Evolutionary conservation across 2,329 filamentous ascomycete genomes (phyloP).

Genomic region (Sporothrix dimorphospora): DNA sequence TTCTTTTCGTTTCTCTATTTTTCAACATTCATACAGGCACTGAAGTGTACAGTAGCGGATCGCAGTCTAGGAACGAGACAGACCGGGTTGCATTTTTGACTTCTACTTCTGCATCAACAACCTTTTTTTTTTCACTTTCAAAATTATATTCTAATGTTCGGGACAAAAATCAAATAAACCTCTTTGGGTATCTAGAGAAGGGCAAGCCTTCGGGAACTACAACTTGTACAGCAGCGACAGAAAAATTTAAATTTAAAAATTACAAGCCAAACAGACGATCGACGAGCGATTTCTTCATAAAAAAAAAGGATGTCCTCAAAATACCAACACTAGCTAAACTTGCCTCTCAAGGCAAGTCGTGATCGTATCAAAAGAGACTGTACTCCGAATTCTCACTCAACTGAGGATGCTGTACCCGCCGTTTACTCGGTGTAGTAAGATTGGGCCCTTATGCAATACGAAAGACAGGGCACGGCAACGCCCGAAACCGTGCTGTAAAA

Average conservation of each 20-base stretch:
- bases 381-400: not conserved
- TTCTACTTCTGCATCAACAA: slow-evolving; percentile 9
- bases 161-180: slow-evolving; percentile 24
- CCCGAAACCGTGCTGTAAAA: not conserved
- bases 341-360: too few relatives aligned
- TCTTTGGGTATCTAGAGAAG: not conserved
- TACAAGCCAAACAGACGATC: not conserved
- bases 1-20: slow-evolving; percentile 14
- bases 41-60: not conserved
- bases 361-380: not conserved
- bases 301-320: too few relatives aligned
- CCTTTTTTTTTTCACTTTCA: not conserved
- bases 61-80: not conserved
- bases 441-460: not conserved
- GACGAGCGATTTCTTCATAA: too few relatives aligned
- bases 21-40: slow-evolving; percentile 10
- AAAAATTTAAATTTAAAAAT: not conserved
- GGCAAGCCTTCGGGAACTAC: not conserved
- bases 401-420: not conserved
- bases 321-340: too few relatives aligned
- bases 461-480: not conserved
- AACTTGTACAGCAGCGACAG: not conserved
- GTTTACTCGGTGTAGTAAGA: not conserved
- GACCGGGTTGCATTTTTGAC: slow-evolving; percentile 2
- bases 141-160: slow-evolving; percentile 12